Conservation (phyloP, 2,329 filamentous ascomycete genomes). For the Colletotrichum truncatum region DNA sequence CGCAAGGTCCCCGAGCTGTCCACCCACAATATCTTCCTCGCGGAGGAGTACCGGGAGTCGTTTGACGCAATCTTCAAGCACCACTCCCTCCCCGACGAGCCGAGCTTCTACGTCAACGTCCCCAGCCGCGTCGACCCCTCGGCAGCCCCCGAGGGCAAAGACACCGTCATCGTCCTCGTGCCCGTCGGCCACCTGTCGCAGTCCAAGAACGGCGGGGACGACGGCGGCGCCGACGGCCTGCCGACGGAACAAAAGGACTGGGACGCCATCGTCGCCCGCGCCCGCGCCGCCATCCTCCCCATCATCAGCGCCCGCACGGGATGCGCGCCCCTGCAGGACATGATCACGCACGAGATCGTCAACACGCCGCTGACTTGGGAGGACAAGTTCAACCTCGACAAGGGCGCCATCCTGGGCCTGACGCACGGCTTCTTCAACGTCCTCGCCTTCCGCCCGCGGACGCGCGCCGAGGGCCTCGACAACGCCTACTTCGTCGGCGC, state of each 20-base stretch:
- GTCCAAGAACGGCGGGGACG: conserved; percentile 51
- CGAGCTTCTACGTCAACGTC: conserved; percentile 82
- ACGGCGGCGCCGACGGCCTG: conserved; percentile 37
- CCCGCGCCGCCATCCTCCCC: conserved; percentile 66
- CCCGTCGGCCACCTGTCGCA: conserved; percentile 74
- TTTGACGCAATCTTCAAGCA: conserved; percentile 81
- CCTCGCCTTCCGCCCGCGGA: conserved; percentile 71
- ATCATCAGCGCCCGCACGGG: conserved; percentile 71
- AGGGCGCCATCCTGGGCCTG: conserved; percentile 77
- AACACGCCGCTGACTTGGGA: conserved; percentile 76
- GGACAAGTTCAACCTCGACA: conserved; percentile 76
- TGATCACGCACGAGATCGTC: conserved; percentile 68
- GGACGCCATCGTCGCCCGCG: conserved; percentile 65
- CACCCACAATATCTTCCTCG: conserved; percentile 82
- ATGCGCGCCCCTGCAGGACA: conserved; percentile 52
- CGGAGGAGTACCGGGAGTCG: conserved; percentile 75
- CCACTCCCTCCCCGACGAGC: conserved; percentile 72
- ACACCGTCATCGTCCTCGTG: conserved; percentile 75
- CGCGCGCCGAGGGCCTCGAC: conserved; percentile 57
- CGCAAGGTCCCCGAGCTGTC: conserved; percentile 68
- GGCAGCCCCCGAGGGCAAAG: conserved; percentile 72
- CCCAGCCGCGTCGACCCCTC: conserved; percentile 74
- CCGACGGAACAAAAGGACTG: conserved; percentile 62
- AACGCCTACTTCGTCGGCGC: conserved; percentile 78
- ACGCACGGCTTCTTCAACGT: conserved; percentile 81